Evolutionary conservation across 2,329 filamentous ascomycete species (phyloP), one percentile per base, ranked within the genome.

Genomic region (Aspergillus sergii): DNA sequence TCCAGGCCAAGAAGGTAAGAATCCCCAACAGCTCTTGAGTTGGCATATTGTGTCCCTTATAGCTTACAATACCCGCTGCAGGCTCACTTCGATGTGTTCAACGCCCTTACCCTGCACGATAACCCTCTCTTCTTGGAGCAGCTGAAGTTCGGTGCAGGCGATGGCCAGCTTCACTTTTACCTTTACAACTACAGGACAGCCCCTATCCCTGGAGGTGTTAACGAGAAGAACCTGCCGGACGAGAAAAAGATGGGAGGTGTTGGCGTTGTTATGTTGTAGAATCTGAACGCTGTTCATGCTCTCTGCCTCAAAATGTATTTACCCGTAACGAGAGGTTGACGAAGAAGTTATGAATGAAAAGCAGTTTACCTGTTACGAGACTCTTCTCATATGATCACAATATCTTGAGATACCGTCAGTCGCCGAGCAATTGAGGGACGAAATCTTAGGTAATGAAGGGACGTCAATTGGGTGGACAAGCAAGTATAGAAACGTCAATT

Each of bases 151-250:
- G 95, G 94, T 51, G 89, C 91, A 6, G 95, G 95, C 36, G 95
- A 99, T 76, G 95, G 95, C 54, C 93, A 95, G 77, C 84, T 99
- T 71, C 93, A 99, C 79, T 99, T 94, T 81, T 99, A 99, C 79
- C 84, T 99, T 36, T 99, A 96, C 85, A 99, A 99, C 81, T 99
- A 97, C 83, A 89, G 93, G 62, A 92, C 93, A 14, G 89, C 91
- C 64, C 88, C 89, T n/a, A 91, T 99, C 72, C 82, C 88, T 0
- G 94, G 95, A 56, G 95, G 95, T 26, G 89, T 98, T 50, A 89
- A 97, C 76, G 85, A 86, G 72, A 88, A 86, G 73, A 96, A 96
- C 75, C 82, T 88, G 71, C 83, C 94, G 45, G 94, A 97, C 75
- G 87, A 89, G 69, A 88, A 89, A 62, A 86, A 87, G 66, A 87